Conservation (phyloP, 305 asterid genomes). For the Salvia sclarea region DNA sequence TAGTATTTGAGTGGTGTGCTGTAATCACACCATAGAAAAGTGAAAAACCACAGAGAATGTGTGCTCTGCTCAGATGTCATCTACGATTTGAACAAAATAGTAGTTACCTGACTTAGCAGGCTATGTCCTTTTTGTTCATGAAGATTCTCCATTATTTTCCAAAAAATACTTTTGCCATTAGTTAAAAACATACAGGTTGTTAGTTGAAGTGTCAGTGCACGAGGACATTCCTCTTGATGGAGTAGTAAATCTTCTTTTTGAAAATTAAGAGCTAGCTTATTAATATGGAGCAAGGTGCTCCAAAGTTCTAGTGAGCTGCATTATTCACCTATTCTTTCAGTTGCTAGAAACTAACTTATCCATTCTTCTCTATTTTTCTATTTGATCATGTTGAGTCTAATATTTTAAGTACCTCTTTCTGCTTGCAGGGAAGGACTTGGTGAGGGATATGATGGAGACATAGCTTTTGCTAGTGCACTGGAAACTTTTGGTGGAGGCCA, state of each 20-base stretch:
- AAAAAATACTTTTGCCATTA: not conserved
- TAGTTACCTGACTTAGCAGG: not conserved
- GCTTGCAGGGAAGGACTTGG: slow-evolving; percentile 94
- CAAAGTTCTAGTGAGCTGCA: slow-evolving; percentile 10
- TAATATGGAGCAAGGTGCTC: slow-evolving; percentile 8
- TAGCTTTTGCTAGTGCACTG: slow-evolving; percentile 91
- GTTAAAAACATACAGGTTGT: not conserved
- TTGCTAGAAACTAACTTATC: slow-evolving; percentile 11
- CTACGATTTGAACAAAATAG: not conserved
- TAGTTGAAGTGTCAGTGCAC: not conserved
- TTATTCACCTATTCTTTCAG: slow-evolving; percentile 13
- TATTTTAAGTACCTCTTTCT: slow-evolving; percentile 25
- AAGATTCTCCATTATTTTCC: slow-evolving; percentile 19
- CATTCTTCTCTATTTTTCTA: slow-evolving; percentile 17
- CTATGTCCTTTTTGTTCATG: not conserved
- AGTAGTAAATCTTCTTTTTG: not conserved
- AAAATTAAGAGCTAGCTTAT: not conserved
- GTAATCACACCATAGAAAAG: not conserved
- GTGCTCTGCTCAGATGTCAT: not conserved
- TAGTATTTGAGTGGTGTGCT: not conserved
- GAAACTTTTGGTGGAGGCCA: slow-evolving; percentile 99
- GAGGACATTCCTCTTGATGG: slow-evolving; percentile 14
- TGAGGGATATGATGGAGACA: slow-evolving; percentile 97
- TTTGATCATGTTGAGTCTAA: slow-evolving; percentile 19
- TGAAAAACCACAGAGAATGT: not conserved